Conservation (phyloP, 1,284 basidiomycete species). For the Puccinia brachypodii region DNA sequence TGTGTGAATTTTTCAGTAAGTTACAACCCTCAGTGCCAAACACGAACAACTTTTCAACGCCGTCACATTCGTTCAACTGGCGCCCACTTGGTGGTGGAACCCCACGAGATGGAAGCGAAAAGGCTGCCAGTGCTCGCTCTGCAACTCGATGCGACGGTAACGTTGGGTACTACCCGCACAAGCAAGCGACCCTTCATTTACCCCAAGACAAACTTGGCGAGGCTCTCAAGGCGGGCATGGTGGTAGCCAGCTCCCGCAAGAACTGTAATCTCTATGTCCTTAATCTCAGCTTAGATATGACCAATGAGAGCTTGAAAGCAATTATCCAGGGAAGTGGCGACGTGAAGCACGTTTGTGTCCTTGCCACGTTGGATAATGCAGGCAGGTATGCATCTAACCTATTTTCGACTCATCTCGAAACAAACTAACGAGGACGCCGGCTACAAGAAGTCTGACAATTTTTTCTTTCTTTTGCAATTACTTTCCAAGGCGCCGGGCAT, state of each 20-base stretch:
- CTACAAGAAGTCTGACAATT: neutral
- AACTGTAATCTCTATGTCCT: conserved; percentile 45
- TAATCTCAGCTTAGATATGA: conserved; percentile 45
- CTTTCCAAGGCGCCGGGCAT: conserved; percentile 33
- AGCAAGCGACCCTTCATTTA: neutral
- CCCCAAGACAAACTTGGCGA: conserved; percentile 1
- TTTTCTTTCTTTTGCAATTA: neutral
- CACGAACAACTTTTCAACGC: neutral
- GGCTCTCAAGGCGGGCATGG: neutral
- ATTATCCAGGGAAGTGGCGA: conserved; percentile 34
- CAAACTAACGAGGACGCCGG: neutral
- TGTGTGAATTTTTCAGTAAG: neutral
- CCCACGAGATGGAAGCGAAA: neutral
- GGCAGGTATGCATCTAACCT: conserved; percentile 21
- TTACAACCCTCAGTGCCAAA: neutral
- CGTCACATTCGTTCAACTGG: neutral
- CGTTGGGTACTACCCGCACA: neutral
- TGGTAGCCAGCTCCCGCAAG: conserved; percentile 1
- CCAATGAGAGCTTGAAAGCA: conserved; percentile 33
- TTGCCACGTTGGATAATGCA: conserved; percentile 47
- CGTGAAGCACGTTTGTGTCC: conserved; percentile 45
- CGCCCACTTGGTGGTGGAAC: neutral
- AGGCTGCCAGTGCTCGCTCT: neutral
- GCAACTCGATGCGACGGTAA: neutral
- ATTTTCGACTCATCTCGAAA: neutral